A percentile compares a stretch with the other conserved stretches of the same genome.
These are phyloP conservation scores for Lycium ferocissimum DNA, from an alignment of 257 asterid genomes.

Conservation along the genomic window DNA sequence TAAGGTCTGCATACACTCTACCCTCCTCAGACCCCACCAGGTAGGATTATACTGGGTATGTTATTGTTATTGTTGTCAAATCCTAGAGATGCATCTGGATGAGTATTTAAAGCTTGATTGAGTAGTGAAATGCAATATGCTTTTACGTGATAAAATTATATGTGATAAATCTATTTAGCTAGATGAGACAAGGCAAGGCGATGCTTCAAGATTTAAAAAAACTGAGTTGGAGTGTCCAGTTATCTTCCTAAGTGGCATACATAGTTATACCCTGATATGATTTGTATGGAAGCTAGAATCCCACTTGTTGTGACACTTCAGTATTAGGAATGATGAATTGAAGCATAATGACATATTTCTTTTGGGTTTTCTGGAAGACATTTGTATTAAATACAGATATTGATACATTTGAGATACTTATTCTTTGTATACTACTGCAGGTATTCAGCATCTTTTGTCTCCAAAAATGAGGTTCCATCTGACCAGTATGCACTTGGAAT, in stretches of 20 bases:
- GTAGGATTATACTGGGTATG: too few relatives aligned
- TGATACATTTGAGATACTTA: constrained; percentile 16
- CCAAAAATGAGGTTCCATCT: constrained; percentile 69
- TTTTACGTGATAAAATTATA: not conserved
- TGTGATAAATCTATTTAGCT: not conserved
- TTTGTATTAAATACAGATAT: not conserved
- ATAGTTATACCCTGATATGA: not conserved
- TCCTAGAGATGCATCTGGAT: not conserved
- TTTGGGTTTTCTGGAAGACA: not conserved
- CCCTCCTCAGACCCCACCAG: too few relatives aligned
- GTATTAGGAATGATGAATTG: not conserved
- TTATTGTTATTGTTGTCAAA: not conserved
- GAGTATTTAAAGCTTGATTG: not conserved
- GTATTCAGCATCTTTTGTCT: constrained; percentile 77
- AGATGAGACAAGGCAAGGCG: not conserved
- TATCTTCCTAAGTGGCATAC: not conserved
- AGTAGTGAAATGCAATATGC: not conserved
- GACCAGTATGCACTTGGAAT: constrained; percentile 79
- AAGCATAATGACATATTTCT: not conserved
- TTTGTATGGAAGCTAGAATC: not conserved
- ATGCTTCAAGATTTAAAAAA: not conserved
- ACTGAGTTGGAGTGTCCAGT: not conserved
- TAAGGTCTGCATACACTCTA: too few relatives aligned
- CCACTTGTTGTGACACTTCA: not conserved
- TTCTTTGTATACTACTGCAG: constrained; percentile 49